These are phyloP conservation scores for Zygosaccharomyces pseudorouxii DNA, from an alignment of 805 yeast species.

Conservation along the genomic window DNA sequence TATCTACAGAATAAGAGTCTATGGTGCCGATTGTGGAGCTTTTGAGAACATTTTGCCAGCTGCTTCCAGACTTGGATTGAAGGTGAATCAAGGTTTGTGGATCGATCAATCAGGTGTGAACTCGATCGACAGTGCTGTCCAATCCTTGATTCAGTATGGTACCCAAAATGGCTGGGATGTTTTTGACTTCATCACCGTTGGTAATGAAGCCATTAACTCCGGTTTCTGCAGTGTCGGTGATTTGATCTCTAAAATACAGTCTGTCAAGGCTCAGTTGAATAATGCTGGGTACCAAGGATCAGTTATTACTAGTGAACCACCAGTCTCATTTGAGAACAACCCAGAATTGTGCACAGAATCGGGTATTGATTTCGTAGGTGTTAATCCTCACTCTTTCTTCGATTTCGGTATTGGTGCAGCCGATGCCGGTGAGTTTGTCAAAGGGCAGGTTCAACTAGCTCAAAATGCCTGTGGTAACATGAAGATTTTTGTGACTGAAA, in stretches of 20 bases:
- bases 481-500: constrained; percentile 66
- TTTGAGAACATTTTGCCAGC: constrained; percentile 60
- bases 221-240: constrained; percentile 57
- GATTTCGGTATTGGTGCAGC: constrained; percentile 57
- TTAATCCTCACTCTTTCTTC: constrained; percentile 85
- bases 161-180: constrained; percentile 61
- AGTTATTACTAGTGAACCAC: constrained; percentile 86
- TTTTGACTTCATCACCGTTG: constrained; percentile 75
- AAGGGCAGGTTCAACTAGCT: constrained; percentile 55
- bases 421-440: constrained; percentile 66
- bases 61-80: constrained; percentile 55
- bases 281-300: constrained; percentile 73
- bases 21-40: constrained; percentile 83
- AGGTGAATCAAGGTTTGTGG: constrained; percentile 86
- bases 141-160: constrained; percentile 48
- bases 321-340: constrained; percentile 59
- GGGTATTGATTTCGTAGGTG: constrained; percentile 75
- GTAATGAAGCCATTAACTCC: constrained; percentile 78
- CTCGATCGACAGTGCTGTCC: constrained; percentile 59
- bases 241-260: constrained; percentile 58
- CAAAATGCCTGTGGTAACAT: constrained; percentile 50
- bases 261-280: constrained; percentile 54
- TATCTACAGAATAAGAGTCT: constrained; percentile 63
- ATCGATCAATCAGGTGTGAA: constrained; percentile 58
- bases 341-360: constrained; percentile 67